Conservation (phyloP, 2,329 filamentous ascomycete genomes). For the Chrysosporium queenslandicum region DNA sequence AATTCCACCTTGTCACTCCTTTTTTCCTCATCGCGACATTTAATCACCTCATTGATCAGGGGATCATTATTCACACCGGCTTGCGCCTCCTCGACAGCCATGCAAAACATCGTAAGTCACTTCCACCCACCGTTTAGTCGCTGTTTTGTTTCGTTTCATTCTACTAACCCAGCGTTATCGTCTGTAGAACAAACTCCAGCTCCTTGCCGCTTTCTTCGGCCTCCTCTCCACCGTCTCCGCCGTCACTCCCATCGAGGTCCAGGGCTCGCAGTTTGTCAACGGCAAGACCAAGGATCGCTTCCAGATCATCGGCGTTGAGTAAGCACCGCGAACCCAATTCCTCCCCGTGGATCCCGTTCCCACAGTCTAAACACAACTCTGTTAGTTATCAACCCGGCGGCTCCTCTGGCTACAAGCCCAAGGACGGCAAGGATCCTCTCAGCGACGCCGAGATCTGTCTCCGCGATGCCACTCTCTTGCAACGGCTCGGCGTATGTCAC, state of each 20-base stretch:
- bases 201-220: slow-evolving; percentile 34
- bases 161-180: not conserved
- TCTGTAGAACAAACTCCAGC: slow-evolving; percentile 8
- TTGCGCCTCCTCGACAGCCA: not conserved
- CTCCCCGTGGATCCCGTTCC: not conserved
- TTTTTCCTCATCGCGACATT: too few relatives aligned
- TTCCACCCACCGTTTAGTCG: not conserved
- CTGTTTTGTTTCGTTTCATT: not conserved
- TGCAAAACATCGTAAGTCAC: slow-evolving; percentile 1
- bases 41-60: too few relatives aligned
- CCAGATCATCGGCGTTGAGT: slow-evolving; percentile 54
- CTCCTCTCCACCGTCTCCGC: slow-evolving; percentile 41
- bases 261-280: slow-evolving; percentile 54
- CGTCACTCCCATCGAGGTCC: slow-evolving; percentile 47
- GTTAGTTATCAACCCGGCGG: slow-evolving; percentile 53
- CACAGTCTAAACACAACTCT: too few relatives aligned
- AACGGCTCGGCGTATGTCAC: slow-evolving; percentile 47
- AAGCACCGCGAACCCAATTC: slow-evolving; percentile 21
- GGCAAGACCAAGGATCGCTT: slow-evolving; percentile 48
- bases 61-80: slow-evolving; percentile 2
- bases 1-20: slow-evolving; percentile 15
- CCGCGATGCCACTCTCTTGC: slow-evolving; percentile 55
- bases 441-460: slow-evolving; percentile 49
- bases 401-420: slow-evolving; percentile 46
- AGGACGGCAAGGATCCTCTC: slow-evolving; percentile 44